Conservation (phyloP, 2,329 filamentous ascomycete genomes). For the Colletotrichum lentis region DNA sequence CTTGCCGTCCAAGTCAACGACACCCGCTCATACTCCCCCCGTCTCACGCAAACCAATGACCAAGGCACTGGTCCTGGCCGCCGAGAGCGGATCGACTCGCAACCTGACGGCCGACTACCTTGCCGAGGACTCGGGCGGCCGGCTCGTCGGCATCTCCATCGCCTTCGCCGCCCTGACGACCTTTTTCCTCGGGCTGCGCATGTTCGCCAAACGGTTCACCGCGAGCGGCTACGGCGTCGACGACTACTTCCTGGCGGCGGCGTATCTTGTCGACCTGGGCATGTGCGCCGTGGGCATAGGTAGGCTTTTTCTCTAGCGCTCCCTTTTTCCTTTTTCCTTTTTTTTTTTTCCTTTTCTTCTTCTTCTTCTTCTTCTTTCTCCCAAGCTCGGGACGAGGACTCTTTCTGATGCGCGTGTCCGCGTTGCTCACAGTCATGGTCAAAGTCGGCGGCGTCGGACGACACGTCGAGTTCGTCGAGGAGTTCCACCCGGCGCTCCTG, state of each 20-base stretch:
- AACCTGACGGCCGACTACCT: constrained; percentile 24
- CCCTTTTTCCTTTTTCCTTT: neutral
- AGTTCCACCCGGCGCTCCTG: constrained; percentile 35
- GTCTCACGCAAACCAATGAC: constrained; percentile 7
- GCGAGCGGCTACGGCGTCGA: constrained; percentile 32
- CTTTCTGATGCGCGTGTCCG: neutral
- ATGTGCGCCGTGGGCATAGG: constrained; percentile 35
- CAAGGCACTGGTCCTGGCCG: constrained; percentile 6
- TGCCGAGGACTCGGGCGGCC: constrained; percentile 29
- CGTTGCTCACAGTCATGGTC: constrained; percentile 38
- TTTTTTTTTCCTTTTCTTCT: neutral
- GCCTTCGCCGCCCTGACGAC: constrained; percentile 30
- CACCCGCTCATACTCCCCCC: too few species aligned
- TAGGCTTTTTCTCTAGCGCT: constrained; percentile 6
- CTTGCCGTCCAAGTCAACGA: neutral
- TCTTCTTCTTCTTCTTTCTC: too few species aligned
- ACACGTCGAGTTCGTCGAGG: constrained; percentile 39
- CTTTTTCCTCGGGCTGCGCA: constrained; percentile 27
- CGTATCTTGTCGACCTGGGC: constrained; percentile 29
- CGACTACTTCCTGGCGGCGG: constrained; percentile 33
- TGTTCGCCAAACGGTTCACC: constrained; percentile 32
- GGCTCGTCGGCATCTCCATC: constrained; percentile 40
- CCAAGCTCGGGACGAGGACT: too few species aligned
- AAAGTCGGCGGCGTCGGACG: constrained; percentile 42
- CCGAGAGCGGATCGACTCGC: constrained; percentile 1